Evolutionary conservation across 164 flowering plant genomes (phyloP).

Genomic region (grape (Vitis vinifera)): ASM3070453v1 NC_081806.1:1018001-1018500

Average conservation of each 20-base stretch:
- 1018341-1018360: conserved; percentile 96
- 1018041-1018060: not conserved
- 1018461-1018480: conserved; percentile 75
- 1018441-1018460: conserved; percentile 79
- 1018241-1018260: not conserved
- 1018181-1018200: not conserved
- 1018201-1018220: not conserved
- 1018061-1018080: too few relatives aligned
- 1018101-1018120: too few relatives aligned
- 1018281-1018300: not conserved
- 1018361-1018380: conserved; percentile 95
- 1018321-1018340: conserved; percentile 54
- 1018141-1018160: too few relatives aligned
- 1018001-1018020: conserved; percentile 95
- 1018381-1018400: conserved; percentile 79
- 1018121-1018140: not conserved
- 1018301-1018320: not conserved
- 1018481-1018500: conserved; percentile 82
- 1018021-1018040: conserved; percentile 75
- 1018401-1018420: conserved; percentile 84
- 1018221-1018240: not conserved
- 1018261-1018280: not conserved
- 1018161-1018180: not conserved
- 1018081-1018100: too few relatives aligned
- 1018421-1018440: conserved; percentile 78